Percentiles rank a stretch among this genome's conserved stretches.
Evolutionary conservation across 2,329 filamentous ascomycete genomes (phyloP).

Genomic region (Aciculosporium take): DNA sequence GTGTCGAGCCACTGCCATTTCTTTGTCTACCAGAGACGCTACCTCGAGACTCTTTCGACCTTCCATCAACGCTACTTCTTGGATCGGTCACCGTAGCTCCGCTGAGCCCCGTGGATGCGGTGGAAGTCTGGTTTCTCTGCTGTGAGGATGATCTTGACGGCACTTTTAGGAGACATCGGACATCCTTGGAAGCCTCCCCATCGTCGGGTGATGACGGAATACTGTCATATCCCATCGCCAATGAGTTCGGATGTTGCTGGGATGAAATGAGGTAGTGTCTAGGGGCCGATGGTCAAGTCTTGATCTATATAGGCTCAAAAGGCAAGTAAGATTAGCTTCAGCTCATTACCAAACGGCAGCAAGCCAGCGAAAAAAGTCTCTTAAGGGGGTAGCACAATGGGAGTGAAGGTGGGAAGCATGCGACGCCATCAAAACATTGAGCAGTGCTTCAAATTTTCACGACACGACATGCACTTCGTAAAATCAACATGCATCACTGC

Average conservation of each 20-base stretch:
- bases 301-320: not conserved
- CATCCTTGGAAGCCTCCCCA: constrained; percentile 31
- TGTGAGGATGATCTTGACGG: constrained; percentile 49
- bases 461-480: not conserved
- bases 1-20: constrained; percentile 56
- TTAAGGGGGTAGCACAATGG: not conserved
- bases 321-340: not conserved
- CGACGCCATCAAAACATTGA: not conserved
- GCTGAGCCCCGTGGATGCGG: constrained; percentile 45
- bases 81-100: constrained; percentile 44
- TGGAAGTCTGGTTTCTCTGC: constrained; percentile 42
- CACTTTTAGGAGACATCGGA: constrained; percentile 39
- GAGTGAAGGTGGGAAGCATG: not conserved
- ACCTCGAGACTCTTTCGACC: constrained; percentile 50
- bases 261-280: constrained; percentile 8
- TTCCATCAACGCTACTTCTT: constrained; percentile 46
- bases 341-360: not conserved
- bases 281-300: constrained; percentile 2
- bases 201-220: constrained; percentile 28
- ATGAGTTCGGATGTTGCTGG: constrained; percentile 19
- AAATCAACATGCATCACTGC: not conserved
- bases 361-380: not conserved
- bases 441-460: not conserved
- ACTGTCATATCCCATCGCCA: constrained; percentile 30
- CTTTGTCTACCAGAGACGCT: constrained; percentile 49